phyloP scores from a whole-genome alignment of 192 early-diverging fungal genomes.

The Chytriomyces sp. region DNA sequence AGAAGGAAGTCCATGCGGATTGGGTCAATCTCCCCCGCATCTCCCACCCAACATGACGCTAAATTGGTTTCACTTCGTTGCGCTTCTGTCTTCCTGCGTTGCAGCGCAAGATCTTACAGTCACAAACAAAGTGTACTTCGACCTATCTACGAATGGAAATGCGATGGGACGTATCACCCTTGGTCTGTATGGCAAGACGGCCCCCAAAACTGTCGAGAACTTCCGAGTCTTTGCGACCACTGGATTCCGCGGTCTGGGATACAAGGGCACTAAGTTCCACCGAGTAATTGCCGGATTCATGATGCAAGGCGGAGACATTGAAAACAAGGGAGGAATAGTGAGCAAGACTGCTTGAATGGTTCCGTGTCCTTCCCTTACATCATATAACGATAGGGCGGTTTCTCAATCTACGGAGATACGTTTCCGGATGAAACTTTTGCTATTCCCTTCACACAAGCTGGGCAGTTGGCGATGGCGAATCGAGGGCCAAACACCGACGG shows the following conservation, averaged over 20 bases:
- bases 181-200: slow-evolving; percentile 52
- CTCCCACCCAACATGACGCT: too few species aligned
- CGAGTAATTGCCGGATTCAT: slow-evolving; percentile 76
- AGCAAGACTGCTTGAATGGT: too few species aligned
- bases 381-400: too few species aligned
- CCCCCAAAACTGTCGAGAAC: slow-evolving; percentile 86
- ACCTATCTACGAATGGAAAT: too few species aligned
- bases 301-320: slow-evolving; percentile 70
- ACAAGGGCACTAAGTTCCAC: slow-evolving; percentile 77
- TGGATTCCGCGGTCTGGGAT: slow-evolving; percentile 78
- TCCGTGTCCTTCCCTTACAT: too few species aligned
- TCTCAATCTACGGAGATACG: slow-evolving; percentile 74
- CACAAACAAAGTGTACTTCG: too few species aligned
- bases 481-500: slow-evolving; percentile 74
- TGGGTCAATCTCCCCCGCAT: too few species aligned
- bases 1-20: too few species aligned
- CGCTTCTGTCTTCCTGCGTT: too few species aligned
- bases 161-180: slow-evolving; percentile 58
- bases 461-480: slow-evolving; percentile 86
- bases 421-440: slow-evolving; percentile 67
- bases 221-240: slow-evolving; percentile 58
- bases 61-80: too few species aligned
- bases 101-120: too few species aligned
- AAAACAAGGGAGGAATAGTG: slow-evolving; percentile 74
- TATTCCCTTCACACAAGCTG: slow-evolving; percentile 37